Conservation (phyloP, 345 rosid species). For the Aurinia saxatilis region DNA sequence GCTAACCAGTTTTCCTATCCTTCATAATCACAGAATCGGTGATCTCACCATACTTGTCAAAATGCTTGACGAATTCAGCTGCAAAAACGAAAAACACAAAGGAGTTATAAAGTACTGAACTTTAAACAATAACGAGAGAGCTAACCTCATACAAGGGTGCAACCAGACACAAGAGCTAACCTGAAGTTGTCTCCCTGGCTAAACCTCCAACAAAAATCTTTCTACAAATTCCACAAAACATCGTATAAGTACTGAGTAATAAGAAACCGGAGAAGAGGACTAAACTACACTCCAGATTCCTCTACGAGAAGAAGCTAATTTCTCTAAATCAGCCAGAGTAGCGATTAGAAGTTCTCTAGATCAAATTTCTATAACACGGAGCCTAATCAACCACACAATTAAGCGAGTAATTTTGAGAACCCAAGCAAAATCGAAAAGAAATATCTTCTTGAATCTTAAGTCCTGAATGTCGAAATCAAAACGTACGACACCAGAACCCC, state of each 20-base stretch:
- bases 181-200: constrained; percentile 70
- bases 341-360: too few relatives aligned
- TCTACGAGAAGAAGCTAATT: too few relatives aligned
- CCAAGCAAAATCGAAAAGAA: too few relatives aligned
- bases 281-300: too few relatives aligned
- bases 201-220: constrained; percentile 86
- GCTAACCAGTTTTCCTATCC: constrained; percentile 84
- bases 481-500: too few relatives aligned
- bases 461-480: too few relatives aligned
- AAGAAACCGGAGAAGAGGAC: too few relatives aligned
- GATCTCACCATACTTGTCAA: constrained; percentile 83
- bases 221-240: constrained; percentile 50
- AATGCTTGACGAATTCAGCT: constrained; percentile 77
- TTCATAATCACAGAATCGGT: constrained; percentile 95
- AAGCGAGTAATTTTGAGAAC: too few relatives aligned
- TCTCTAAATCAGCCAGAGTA: too few relatives aligned
- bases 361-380: too few relatives aligned
- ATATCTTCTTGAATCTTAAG: too few relatives aligned
- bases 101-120: constrained; percentile 14
- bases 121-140: not conserved
- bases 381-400: too few relatives aligned
- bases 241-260: constrained; percentile 26
- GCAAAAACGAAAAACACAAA: constrained; percentile 21
- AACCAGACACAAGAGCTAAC: constrained; percentile 45
- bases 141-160: constrained; percentile 23